Evolutionary conservation across 768 basidiomycete genomes (phyloP).

Genomic region (Leccinum aurantiacum): DNA sequence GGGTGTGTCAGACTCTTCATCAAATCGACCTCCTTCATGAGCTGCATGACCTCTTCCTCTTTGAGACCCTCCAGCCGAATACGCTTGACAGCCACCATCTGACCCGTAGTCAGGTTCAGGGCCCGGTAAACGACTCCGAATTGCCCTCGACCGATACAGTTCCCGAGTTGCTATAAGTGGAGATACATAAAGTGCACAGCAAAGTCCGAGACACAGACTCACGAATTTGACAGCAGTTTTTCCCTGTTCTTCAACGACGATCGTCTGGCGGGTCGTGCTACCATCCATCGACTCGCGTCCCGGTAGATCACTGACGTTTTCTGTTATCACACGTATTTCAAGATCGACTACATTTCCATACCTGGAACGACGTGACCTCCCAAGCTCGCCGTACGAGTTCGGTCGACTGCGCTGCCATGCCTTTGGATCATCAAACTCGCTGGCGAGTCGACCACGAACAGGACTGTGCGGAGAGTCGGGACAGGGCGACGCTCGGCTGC

Average conservation of each 20-base stretch:
- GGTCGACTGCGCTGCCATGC: constrained; percentile 56
- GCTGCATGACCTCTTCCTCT: constrained; percentile 84
- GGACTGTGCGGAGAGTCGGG: constrained; percentile 34
- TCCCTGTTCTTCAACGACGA: constrained; percentile 80
- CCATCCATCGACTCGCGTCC: constrained; percentile 64
- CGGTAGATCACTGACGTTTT: constrained; percentile 64
- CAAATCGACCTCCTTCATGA: constrained; percentile 94
- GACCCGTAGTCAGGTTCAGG: constrained; percentile 88
- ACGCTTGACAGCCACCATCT: constrained; percentile 99
- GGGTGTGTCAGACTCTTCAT: constrained; percentile 91
- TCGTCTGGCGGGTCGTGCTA: constrained; percentile 59
- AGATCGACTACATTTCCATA: constrained; percentile 75
- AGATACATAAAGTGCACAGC: constrained; percentile 11
- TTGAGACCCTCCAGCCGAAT: constrained; percentile 88
- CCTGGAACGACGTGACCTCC: constrained; percentile 55
- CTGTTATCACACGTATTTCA: constrained; percentile 48
- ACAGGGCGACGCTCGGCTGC: constrained; percentile 35
- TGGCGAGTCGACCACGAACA: constrained; percentile 61
- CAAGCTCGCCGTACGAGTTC: constrained; percentile 67
- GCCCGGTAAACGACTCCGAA: constrained; percentile 96
- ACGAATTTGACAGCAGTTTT: constrained; percentile 81
- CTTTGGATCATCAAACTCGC: constrained; percentile 63
- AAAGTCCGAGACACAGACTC: constrained; percentile 36
- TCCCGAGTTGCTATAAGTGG: constrained; percentile 82
- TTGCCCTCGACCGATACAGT: constrained; percentile 95